Percentiles rank a stretch among this genome's conserved stretches.
Evolutionary conservation across 805 yeast genomes (phyloP).

Genomic region (Yamadazyma nakazawae): DNA sequence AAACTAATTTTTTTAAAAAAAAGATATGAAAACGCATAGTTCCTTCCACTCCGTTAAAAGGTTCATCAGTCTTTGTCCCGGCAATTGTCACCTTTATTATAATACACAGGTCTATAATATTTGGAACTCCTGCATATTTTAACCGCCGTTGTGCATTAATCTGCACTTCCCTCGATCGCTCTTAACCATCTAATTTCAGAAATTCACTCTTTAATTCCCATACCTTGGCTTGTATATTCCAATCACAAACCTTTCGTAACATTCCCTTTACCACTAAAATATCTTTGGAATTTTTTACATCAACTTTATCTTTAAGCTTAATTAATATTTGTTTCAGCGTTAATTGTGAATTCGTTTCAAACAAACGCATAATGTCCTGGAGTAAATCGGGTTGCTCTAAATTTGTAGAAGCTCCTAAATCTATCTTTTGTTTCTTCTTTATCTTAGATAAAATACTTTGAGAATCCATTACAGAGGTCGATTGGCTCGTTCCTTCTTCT

Average conservation of each 20-base stretch:
- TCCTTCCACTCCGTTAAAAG: not conserved
- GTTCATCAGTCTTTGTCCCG: not conserved
- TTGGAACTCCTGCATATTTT: not conserved
- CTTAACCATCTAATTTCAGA: not conserved
- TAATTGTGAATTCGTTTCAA: not conserved
- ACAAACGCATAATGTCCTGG: constrained; percentile 2
- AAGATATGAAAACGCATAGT: too few relatives aligned
- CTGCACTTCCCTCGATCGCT: not conserved
- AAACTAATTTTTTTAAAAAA: too few relatives aligned
- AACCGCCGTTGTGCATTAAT: not conserved
- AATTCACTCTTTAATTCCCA: constrained; percentile 63
- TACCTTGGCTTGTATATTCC: constrained; percentile 56
- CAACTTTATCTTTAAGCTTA: constrained; percentile 9
- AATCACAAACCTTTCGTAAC: constrained; percentile 61
- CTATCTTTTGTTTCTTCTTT: constrained; percentile 29
- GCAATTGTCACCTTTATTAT: not conserved
- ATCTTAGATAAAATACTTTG: constrained; percentile 7
- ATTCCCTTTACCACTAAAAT: constrained; percentile 64
- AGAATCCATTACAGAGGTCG: constrained; percentile 26
- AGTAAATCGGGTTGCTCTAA: constrained; percentile 3
- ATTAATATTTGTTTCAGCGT: constrained; percentile 11
- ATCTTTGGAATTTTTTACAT: constrained; percentile 41
- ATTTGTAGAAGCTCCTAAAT: constrained; percentile 2
- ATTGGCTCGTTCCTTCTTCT: not conserved
- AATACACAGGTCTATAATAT: not conserved